Evolutionary conservation across 345 rosid genomes (phyloP).

Genomic region (Ceriops zippeliana): DNA sequence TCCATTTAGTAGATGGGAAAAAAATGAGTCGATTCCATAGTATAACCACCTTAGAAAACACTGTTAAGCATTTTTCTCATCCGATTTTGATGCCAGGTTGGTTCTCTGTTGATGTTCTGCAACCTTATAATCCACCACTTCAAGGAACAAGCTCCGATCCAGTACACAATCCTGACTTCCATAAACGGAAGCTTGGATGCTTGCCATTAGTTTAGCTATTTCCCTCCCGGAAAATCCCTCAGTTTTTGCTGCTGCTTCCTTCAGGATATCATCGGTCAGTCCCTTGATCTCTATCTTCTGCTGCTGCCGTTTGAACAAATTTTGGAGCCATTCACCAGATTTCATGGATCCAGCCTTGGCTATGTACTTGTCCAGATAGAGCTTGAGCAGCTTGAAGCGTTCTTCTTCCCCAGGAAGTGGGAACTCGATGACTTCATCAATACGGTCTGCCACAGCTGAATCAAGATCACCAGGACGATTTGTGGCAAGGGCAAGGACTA

Average conservation of each 20-base stretch:
- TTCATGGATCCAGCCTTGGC: constrained; percentile 62
- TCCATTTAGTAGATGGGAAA: background rate
- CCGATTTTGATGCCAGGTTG: constrained; percentile 47
- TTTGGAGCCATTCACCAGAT: constrained; percentile 43
- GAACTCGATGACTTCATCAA: constrained; percentile 88
- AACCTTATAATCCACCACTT: constrained; percentile 89
- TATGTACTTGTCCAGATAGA: constrained; percentile 83
- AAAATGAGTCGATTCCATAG: background rate
- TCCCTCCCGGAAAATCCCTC: constrained; percentile 91
- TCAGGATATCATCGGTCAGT: constrained; percentile 62
- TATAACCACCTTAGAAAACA: background rate
- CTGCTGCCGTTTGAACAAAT: constrained; percentile 50
- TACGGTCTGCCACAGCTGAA: constrained; percentile 87
- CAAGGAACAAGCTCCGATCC: constrained; percentile 66
- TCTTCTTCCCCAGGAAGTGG: constrained; percentile 85
- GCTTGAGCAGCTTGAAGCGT: constrained; percentile 78
- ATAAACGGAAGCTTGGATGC: constrained; percentile 90
- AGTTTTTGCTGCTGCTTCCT: constrained; percentile 80
- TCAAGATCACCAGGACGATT: constrained; percentile 97
- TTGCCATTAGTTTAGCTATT: constrained; percentile 87
- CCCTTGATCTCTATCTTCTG: constrained; percentile 79
- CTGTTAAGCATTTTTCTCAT: constrained; percentile 1
- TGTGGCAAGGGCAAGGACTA: constrained; percentile 91
- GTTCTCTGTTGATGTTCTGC: constrained; percentile 90
- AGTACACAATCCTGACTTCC: constrained; percentile 78